A percentile compares a stretch with the other conserved stretches of the same genome.
These are phyloP conservation scores for Trametes pubescens DNA, from an alignment of 1,284 basidiomycete genomes.

Conservation along the genomic window DNA sequence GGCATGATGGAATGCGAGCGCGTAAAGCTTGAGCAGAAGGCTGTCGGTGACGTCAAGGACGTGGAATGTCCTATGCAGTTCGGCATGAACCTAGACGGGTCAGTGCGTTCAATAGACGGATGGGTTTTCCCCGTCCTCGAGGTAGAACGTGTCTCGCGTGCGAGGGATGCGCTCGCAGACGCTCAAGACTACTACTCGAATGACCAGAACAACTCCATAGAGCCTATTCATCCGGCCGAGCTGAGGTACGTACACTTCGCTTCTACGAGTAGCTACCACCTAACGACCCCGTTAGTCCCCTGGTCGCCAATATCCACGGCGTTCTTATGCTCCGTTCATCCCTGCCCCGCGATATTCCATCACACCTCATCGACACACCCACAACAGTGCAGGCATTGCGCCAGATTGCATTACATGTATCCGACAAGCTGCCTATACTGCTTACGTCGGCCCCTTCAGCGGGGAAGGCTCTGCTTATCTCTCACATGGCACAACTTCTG, in stretches of 20 bases:
- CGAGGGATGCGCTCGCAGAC: slow-evolving; percentile 57
- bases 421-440: slow-evolving; percentile 80
- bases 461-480: slow-evolving; percentile 88
- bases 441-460: slow-evolving; percentile 90
- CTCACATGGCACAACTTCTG: slow-evolving; percentile 76
- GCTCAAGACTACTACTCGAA: slow-evolving; percentile 56
- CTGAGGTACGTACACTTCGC: slow-evolving; percentile 56
- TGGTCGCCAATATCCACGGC: slow-evolving; percentile 68
- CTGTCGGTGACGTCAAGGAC: slow-evolving; percentile 64
- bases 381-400: slow-evolving; percentile 69
- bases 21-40: slow-evolving; percentile 65
- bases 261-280: slow-evolving; percentile 14
- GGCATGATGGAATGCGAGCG: slow-evolving; percentile 82
- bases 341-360: slow-evolving; percentile 32
- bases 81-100: slow-evolving; percentile 55
- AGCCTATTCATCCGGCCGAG: slow-evolving; percentile 52
- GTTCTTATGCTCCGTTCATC: slow-evolving; percentile 63
- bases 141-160: slow-evolving; percentile 62
- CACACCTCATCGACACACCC: slow-evolving; percentile 71
- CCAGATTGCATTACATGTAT: slow-evolving; percentile 70
- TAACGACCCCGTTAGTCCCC: slow-evolving; percentile 51
- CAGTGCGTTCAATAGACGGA: slow-evolving; percentile 62
- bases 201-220: slow-evolving; percentile 45
- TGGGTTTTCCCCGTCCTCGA: slow-evolving; percentile 84
- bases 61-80: slow-evolving; percentile 67